These are phyloP conservation scores for Magnolia sinica DNA, from an alignment of 164 flowering plant species.

Conservation along the genomic window DNA sequence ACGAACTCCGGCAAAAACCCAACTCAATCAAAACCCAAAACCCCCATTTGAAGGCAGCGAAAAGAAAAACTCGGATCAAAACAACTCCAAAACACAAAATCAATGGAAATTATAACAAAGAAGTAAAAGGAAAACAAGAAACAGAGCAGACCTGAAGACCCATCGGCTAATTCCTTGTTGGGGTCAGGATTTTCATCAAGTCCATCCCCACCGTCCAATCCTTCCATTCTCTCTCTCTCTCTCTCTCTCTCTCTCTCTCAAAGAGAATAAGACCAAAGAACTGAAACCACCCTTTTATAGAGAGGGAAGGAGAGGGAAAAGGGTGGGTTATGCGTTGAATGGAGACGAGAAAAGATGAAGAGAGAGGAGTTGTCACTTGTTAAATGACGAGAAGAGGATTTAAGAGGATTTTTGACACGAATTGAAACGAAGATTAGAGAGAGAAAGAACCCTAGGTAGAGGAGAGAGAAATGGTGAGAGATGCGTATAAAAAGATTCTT, in stretches of 20 bases:
- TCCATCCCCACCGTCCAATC: slow-evolving; percentile 27
- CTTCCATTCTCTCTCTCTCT: slow-evolving; percentile 21
- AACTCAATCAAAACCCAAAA: neutral
- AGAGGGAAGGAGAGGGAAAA: neutral
- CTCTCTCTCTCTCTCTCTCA: neutral
- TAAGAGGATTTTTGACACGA: neutral
- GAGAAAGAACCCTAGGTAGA: neutral
- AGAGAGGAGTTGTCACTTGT: neutral
- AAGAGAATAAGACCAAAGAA: slow-evolving; percentile 1
- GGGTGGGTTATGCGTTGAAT: neutral
- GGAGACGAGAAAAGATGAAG: neutral
- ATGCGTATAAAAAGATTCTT: neutral
- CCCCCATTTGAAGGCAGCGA: neutral
- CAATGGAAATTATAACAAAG: neutral
- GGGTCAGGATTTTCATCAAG: slow-evolving; percentile 18
- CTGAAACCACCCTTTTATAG: neutral
- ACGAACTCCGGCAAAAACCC: neutral
- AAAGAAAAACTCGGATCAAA: slow-evolving; percentile 11
- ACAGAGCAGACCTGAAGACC: slow-evolving; percentile 26
- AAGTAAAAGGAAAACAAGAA: neutral
- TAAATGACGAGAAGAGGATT: neutral
- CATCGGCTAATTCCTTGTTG: slow-evolving; percentile 18
- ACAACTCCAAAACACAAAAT: neutral
- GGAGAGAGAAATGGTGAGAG: neutral
- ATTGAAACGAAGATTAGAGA: neutral